A percentile compares a stretch with the other conserved stretches of the same genome.
These are phyloP conservation scores for Elongisporangium senticosum DNA, from an alignment of 352 stramenopile genomes.

Conservation along the genomic window DNA sequence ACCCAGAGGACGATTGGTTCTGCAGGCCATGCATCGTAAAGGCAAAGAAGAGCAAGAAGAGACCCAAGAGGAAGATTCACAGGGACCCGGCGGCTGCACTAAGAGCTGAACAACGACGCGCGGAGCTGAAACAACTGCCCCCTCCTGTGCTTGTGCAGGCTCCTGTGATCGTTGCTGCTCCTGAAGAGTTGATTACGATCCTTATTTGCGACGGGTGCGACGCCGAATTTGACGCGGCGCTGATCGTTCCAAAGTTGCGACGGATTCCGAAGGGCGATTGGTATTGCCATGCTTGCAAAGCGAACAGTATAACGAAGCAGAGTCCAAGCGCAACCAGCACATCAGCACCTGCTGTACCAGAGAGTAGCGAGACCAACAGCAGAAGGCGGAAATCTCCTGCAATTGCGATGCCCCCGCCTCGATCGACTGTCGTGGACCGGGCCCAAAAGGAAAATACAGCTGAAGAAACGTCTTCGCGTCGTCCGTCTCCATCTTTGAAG, in stretches of 20 bases:
- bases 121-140: not conserved
- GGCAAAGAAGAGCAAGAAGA: not conserved
- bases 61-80: not conserved
- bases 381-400: not conserved
- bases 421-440: not conserved
- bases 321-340: not conserved
- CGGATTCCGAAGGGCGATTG: conserved; percentile 32
- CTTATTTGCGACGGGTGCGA: conserved; percentile 36
- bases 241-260: conserved; percentile 15
- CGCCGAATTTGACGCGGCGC: conserved; percentile 17
- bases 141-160: not conserved
- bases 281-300: conserved; percentile 20
- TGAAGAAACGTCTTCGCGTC: not conserved
- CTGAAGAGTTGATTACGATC: conserved; percentile 11
- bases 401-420: not conserved
- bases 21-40: conserved; percentile 4
- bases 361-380: not conserved
- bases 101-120: not conserved
- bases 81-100: not conserved
- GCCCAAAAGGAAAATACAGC: not conserved
- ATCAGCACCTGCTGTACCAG: too few species aligned
- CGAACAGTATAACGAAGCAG: not conserved
- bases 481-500: not conserved
- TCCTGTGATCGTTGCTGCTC: not conserved
- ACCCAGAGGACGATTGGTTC: conserved; percentile 42